These are phyloP conservation scores for Ceratocystis ficicola DNA, from an alignment of 2,329 filamentous ascomycete species.

Conservation along the genomic window DNA sequence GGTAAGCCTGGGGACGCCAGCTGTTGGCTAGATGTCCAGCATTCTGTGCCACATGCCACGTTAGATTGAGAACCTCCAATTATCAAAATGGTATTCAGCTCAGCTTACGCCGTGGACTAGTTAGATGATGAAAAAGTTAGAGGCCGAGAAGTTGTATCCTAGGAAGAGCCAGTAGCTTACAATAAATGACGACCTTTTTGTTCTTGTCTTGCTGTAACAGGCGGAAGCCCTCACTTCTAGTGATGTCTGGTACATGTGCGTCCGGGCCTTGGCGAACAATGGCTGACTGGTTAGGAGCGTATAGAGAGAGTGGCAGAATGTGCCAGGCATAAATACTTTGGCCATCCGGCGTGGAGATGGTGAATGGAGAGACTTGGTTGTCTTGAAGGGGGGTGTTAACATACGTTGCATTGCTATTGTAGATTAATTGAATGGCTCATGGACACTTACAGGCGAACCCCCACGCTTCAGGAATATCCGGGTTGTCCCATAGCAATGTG, in stretches of 20 bases:
- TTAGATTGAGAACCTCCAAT: not conserved
- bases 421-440: not conserved
- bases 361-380: slow-evolving; percentile 82
- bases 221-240: slow-evolving; percentile 45
- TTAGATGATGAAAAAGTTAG: not conserved
- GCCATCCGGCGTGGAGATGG: slow-evolving; percentile 59
- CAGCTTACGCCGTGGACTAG: slow-evolving; percentile 21
- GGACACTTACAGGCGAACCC: slow-evolving; percentile 61
- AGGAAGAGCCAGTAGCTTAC: slow-evolving; percentile 17
- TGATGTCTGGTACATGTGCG: slow-evolving; percentile 40
- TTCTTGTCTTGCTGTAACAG: slow-evolving; percentile 52
- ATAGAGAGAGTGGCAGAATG: slow-evolving; percentile 66
- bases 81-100: not conserved
- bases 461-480: slow-evolving; percentile 67
- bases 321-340: slow-evolving; percentile 83
- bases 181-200: slow-evolving; percentile 50
- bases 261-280: slow-evolving; percentile 43
- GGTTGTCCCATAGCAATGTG: slow-evolving; percentile 56
- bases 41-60: slow-evolving; percentile 42
- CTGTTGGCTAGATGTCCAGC: slow-evolving; percentile 75
- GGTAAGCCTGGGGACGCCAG: slow-evolving; percentile 64
- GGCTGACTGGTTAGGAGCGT: slow-evolving; percentile 55
- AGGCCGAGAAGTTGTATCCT: too few relatives aligned
- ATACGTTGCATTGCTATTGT: slow-evolving; percentile 12
- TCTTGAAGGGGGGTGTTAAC: slow-evolving; percentile 36